A percentile compares a stretch with the other conserved stretches of the same genome.
Conservation (phyloP, 371 early-diverging fungal species). For the Apophysomyces ossiformis region DNA sequence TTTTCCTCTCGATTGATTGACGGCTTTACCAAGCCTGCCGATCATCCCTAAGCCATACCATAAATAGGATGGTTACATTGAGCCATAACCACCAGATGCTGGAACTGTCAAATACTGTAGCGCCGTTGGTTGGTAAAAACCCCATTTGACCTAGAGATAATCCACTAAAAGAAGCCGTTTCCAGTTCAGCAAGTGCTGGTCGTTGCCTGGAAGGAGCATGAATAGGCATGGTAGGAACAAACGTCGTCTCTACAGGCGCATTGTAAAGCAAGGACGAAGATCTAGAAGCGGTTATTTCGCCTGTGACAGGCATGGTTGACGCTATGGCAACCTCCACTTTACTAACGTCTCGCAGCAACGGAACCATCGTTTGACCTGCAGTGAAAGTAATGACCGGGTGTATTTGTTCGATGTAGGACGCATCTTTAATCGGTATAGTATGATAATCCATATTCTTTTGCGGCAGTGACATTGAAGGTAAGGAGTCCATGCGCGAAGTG, state of each 20-base stretch:
- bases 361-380: no score
- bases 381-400: no score
- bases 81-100: background rate
- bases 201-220: background rate
- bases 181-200: background rate
- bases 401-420: no score
- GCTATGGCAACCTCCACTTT: background rate
- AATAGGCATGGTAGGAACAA: background rate
- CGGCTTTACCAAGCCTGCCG: background rate
- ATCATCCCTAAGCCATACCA: background rate
- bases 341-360: no score
- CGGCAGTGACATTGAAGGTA: no score
- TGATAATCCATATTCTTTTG: background rate
- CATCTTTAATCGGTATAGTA: background rate
- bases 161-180: background rate
- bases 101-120: background rate
- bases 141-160: constrained; percentile 2
- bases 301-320: background rate
- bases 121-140: background rate
- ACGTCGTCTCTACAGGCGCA: background rate
- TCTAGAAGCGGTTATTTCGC: background rate
- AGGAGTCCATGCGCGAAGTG: no score
- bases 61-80: background rate
- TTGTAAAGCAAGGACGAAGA: background rate
- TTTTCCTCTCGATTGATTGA: no score